Conservation (phyloP, 352 stramenopile genomes). For the Phytopythium oedochilum region DNA sequence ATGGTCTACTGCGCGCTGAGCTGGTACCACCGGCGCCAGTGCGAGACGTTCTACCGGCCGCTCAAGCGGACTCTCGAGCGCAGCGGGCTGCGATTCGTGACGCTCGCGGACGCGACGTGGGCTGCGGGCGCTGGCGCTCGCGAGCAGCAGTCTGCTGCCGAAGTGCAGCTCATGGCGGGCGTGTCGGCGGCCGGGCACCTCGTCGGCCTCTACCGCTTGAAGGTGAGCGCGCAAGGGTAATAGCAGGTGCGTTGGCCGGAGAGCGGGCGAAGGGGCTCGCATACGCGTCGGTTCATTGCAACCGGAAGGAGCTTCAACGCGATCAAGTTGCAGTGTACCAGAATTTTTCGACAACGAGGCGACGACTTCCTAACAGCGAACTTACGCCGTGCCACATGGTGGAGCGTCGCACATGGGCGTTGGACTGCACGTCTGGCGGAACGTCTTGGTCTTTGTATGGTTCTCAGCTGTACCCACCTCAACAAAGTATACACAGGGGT, state of each 20-base stretch:
- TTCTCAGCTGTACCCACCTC: too few species aligned
- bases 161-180: slow-evolving; percentile 1
- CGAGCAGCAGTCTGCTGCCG: neutral
- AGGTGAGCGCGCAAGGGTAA: neutral
- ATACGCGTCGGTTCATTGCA: neutral
- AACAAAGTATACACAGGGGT: too few species aligned
- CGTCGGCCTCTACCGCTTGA: neutral
- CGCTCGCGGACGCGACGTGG: slow-evolving; percentile 5
- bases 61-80: slow-evolving; percentile 3
- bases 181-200: neutral
- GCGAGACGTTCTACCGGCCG: slow-evolving; percentile 11
- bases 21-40: slow-evolving; percentile 12
- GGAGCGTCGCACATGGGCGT: neutral
- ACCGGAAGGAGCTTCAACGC: neutral
- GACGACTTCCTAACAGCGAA: too few species aligned
- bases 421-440: too few species aligned
- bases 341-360: too few species aligned
- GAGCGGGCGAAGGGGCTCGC: too few species aligned
- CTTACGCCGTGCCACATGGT: neutral
- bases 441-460: too few species aligned
- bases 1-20: slow-evolving; percentile 11
- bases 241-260: neutral
- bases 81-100: slow-evolving; percentile 3
- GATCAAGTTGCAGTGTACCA: too few species aligned
- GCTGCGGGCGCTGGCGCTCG: neutral